phyloP scores from a whole-genome alignment of 139 green algal genomes.

The Auxenochlorella pyrenoidosa region DNA sequence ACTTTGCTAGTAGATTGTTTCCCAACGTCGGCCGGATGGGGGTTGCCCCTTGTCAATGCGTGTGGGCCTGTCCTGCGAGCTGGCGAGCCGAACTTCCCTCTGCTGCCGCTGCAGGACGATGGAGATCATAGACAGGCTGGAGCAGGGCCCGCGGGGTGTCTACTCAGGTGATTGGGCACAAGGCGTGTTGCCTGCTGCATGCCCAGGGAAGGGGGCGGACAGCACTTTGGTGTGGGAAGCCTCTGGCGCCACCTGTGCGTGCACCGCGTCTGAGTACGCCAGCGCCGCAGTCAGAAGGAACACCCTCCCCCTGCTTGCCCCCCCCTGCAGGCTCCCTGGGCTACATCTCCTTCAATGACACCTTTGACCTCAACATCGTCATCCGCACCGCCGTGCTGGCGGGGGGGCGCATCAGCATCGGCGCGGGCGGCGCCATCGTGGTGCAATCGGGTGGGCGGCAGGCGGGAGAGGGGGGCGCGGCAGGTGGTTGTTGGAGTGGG shows the following conservation, averaged over 20 bases:
- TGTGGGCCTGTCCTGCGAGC: no score
- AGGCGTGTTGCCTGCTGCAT: neutral
- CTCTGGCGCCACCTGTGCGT: no score
- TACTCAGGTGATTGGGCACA: conserved; percentile 76
- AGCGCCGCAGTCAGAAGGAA: no score
- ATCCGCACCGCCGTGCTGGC: conserved; percentile 92
- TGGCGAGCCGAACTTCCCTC: neutral
- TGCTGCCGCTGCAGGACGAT: conserved; percentile 61
- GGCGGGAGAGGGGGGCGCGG: no score
- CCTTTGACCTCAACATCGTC: conserved; percentile 99
- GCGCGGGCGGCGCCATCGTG: conserved; percentile 94
- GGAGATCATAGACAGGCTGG: conserved; percentile 90
- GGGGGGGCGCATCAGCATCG: conserved; percentile 70
- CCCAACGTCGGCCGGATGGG: no score
- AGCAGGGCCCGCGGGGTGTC: conserved; percentile 81
- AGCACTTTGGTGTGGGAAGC: no score
- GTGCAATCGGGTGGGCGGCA: conserved; percentile 76
- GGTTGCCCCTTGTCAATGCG: no score
- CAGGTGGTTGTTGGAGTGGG: no score
- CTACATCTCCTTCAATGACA: conserved; percentile 88
- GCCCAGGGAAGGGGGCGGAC: neutral
- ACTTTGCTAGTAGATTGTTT: no score
- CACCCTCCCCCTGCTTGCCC: neutral
- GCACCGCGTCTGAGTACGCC: no score
- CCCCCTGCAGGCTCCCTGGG: conserved; percentile 77